Evolutionary conservation across 75 land plant species (phyloP).

Genomic region (Cunninghamia lanceolata): DNA sequence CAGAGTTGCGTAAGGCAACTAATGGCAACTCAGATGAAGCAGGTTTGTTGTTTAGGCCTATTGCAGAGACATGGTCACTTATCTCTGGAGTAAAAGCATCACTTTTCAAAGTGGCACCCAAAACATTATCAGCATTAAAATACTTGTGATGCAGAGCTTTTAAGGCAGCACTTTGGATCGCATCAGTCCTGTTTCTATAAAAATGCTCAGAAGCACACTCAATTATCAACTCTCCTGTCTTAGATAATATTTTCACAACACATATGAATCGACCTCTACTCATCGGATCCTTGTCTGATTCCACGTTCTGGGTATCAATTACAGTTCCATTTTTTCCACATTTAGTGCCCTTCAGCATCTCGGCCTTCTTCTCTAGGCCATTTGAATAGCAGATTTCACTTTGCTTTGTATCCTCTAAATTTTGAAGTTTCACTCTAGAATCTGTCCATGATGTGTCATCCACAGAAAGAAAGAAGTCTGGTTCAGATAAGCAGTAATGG

Average conservation of each 20-base stretch:
- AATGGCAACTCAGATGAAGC: not conserved
- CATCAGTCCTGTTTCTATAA: conserved; percentile 71
- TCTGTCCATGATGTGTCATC: conserved; percentile 6
- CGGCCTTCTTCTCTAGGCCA: conserved; percentile 7
- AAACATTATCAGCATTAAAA: not conserved
- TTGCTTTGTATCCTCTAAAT: not conserved
- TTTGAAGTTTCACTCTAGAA: not conserved
- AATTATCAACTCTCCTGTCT: conserved; percentile 30
- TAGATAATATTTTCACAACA: conserved; percentile 54
- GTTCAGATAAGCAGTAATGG: conserved; percentile 65
- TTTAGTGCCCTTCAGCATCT: not conserved
- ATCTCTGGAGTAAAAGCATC: not conserved
- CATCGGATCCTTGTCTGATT: conserved; percentile 10
- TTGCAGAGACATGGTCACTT: not conserved
- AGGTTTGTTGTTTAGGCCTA: not conserved
- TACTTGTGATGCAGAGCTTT: conserved; percentile 35
- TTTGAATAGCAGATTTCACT: conserved; percentile 3
- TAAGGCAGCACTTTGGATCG: conserved; percentile 69
- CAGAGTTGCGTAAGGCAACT: not conserved
- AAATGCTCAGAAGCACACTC: conserved; percentile 45
- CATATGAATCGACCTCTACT: conserved; percentile 33
- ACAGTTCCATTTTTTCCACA: conserved; percentile 5
- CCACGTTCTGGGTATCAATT: not conserved
- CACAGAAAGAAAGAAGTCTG: conserved; percentile 38
- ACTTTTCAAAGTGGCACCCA: not conserved